Percentiles rank a stretch among this genome's conserved stretches.
These are phyloP conservation scores for Pleomassaria siparia DNA, from an alignment of 2,329 filamentous ascomycete species.

Conservation along the genomic window DNA sequence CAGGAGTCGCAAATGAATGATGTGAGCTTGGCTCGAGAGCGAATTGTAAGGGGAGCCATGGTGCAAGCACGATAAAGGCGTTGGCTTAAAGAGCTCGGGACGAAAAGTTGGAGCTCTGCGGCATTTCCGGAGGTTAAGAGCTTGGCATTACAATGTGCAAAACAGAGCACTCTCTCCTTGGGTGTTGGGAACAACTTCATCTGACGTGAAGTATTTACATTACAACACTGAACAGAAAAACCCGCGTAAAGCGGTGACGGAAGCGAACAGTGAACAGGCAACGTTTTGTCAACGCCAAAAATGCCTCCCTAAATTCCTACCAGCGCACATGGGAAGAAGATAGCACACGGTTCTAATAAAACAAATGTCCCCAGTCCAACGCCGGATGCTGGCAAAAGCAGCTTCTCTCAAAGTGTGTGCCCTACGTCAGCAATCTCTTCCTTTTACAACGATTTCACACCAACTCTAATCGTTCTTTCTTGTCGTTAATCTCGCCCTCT, in stretches of 20 bases:
- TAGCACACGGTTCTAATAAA: slow-evolving; percentile 1
- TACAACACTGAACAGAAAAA: no score
- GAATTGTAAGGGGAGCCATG: background rate
- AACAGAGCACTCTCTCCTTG: no score
- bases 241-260: background rate
- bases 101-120: background rate
- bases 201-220: no score
- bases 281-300: slow-evolving; percentile 2
- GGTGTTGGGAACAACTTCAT: no score
- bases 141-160: background rate
- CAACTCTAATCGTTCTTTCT: slow-evolving; percentile 33
- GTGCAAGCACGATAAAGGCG: background rate
- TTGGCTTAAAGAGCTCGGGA: background rate
- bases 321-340: background rate
- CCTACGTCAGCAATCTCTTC: background rate
- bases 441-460: background rate
- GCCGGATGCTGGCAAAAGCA: slow-evolving; percentile 2
- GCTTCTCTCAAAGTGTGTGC: background rate
- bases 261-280: background rate
- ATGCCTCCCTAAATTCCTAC: slow-evolving; percentile 3
- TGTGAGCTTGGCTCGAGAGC: slow-evolving; percentile 3
- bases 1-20: slow-evolving; percentile 26
- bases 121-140: background rate
- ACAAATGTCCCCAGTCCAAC: slow-evolving; percentile 4
- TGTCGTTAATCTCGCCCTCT: slow-evolving; percentile 35